Conservation (phyloP, 345 rosid genomes). For the Dipteronia dyeriana region DNA sequence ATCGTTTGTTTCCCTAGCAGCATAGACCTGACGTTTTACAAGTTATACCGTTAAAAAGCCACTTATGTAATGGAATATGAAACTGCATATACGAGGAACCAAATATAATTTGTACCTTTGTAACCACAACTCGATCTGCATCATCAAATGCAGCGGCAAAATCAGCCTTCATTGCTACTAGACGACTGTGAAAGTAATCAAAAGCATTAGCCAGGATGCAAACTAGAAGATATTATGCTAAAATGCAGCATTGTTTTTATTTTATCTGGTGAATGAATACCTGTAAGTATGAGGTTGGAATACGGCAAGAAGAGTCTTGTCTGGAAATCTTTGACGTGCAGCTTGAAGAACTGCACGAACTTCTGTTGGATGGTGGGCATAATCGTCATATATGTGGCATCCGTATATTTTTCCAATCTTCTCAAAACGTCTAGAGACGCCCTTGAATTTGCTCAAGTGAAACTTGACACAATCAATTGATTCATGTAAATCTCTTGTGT, state of each 20-base stretch:
- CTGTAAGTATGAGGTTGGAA: conserved; percentile 43
- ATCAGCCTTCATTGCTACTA: conserved; percentile 27
- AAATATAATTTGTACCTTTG: conserved; percentile 23
- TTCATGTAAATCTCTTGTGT: conserved; percentile 15
- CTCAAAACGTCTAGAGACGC: conserved; percentile 36
- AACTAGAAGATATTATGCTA: not conserved
- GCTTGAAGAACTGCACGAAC: conserved; percentile 36
- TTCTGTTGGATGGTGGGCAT: conserved; percentile 48
- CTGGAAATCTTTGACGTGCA: conserved; percentile 32
- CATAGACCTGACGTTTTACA: conserved; percentile 28
- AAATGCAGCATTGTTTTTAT: not conserved
- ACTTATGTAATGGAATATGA: not conserved
- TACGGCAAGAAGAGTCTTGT: conserved; percentile 22
- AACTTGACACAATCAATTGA: conserved; percentile 18
- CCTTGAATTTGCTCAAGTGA: conserved; percentile 29
- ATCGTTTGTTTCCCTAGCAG: conserved; percentile 30
- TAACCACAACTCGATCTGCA: conserved; percentile 33
- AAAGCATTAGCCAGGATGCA: not conserved
- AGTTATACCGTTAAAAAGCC: conserved; percentile 12
- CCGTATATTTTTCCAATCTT: conserved; percentile 30
- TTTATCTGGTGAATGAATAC: conserved; percentile 4
- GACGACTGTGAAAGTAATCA: conserved; percentile 25
- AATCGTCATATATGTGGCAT: conserved; percentile 34
- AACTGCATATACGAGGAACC: not conserved
- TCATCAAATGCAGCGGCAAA: conserved; percentile 25